Evolutionary conservation across 2,329 filamentous ascomycete species (phyloP), one percentile per base, ranked within the genome.

Genomic region (Amesomyces nigricolor): DNA sequence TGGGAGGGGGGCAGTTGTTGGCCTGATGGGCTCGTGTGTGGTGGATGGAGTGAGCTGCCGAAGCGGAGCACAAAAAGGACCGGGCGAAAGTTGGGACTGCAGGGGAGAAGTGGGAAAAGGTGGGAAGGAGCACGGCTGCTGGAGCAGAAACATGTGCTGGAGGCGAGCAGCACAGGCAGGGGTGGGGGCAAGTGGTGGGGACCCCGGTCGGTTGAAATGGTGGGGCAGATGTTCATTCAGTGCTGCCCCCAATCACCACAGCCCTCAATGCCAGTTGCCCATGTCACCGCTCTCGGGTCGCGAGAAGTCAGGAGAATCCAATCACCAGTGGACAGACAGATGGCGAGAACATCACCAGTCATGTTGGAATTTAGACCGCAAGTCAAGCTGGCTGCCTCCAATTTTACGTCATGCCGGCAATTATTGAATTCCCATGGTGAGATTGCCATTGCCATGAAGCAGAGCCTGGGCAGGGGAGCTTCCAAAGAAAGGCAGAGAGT

Each of bases 1-100:
- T 50, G 54, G 55, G 59, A 22, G 37, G 29, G 11, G 39, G 35
- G 48, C 54, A 49, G 50, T 40, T 40, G 52, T 47, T 54, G 51
- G 57, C 58, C 61, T 60, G 46, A 49, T 53, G 55, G 55, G 57
- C 47, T 61, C 58, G 56, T 57, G 54, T 53, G 46, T 58, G 17
- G 17, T 53, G 58, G 59, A 59, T 63, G 57, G 48, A 57, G 58
- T 60, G 54, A 54, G 45, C 51, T 43, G 32, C 53, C 53, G 56
- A 51, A 60, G 61, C 62, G 63, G 62, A 62, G 58, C 40, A 58
- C 17, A 16, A 43, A 52, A 26, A 39, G 49, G 48, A 43, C 51
- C 47, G 60, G 61, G 56, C 30, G 47, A 47, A 35, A 17, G 30
- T 53, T 53, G 32, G 52, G 45, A 35, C 44, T 54, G 53, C 58